Evolutionary conservation across 306 rosid species (phyloP).

Genomic region (Inga laurina): DNA sequence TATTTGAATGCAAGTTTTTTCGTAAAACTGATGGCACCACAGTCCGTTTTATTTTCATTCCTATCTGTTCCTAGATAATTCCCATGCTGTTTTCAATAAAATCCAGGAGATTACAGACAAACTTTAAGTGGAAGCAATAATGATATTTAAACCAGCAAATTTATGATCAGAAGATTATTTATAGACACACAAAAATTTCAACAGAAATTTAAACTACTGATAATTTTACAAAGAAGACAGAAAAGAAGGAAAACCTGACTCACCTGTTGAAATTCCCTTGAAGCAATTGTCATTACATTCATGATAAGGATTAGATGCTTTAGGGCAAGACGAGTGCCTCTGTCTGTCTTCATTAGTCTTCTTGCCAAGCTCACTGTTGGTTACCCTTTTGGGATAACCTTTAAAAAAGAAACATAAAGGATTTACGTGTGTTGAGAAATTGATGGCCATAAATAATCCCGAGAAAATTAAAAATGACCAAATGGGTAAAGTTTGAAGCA

Average conservation of each 20-base stretch:
- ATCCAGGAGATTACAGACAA: background rate
- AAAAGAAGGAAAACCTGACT: constrained; percentile 52
- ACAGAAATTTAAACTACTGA: background rate
- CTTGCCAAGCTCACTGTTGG: constrained; percentile 45
- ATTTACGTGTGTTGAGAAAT: constrained; percentile 32
- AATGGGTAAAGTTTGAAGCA: constrained; percentile 9
- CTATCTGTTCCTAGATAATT: background rate
- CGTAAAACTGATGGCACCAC: background rate
- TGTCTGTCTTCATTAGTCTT: constrained; percentile 51
- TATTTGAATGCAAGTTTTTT: background rate
- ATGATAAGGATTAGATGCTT: constrained; percentile 78
- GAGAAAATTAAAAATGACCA: background rate
- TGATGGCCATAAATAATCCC: constrained; percentile 7
- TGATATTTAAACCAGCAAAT: background rate
- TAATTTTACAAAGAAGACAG: constrained; percentile 14
- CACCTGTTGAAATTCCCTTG: constrained; percentile 42
- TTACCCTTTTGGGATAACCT: constrained; percentile 53
- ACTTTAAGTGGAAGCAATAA: background rate
- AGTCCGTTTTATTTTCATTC: background rate
- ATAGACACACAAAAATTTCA: background rate
- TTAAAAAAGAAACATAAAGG: background rate
- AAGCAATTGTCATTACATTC: constrained; percentile 48
- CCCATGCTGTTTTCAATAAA: background rate
- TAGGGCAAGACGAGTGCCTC: constrained; percentile 45
- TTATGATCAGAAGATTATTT: background rate